Conservation (phyloP, 768 basidiomycete species). For the Russula sp. region DNA sequence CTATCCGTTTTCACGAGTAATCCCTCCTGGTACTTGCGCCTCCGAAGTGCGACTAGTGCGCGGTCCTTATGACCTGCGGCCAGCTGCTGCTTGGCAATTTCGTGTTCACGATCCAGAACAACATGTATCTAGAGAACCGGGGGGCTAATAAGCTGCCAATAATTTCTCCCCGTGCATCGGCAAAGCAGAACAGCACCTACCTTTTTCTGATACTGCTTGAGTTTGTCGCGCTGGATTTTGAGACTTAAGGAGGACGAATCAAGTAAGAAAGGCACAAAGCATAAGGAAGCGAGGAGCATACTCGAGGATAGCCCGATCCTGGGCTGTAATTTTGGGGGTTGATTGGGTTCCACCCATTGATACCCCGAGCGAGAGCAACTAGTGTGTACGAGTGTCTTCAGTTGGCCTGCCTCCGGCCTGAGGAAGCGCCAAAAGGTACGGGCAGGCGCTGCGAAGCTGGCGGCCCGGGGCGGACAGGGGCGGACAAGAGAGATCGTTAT, state of each 20-base stretch:
- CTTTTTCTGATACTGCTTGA: slow-evolving; percentile 93
- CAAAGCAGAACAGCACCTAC: slow-evolving; percentile 34
- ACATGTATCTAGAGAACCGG: slow-evolving; percentile 60
- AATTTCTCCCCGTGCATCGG: not conserved
- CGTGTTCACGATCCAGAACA: slow-evolving; percentile 80
- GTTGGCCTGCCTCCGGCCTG: no score
- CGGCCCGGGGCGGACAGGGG: not conserved
- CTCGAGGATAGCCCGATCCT: slow-evolving; percentile 95
- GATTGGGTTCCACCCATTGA: slow-evolving; percentile 63
- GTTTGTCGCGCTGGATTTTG: slow-evolving; percentile 92
- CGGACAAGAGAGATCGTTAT: not conserved
- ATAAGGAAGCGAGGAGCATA: slow-evolving; percentile 35
- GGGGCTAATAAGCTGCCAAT: not conserved
- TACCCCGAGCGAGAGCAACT: not conserved
- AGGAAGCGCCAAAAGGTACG: no score
- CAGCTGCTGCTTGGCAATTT: slow-evolving; percentile 81
- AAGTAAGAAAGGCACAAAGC: slow-evolving; percentile 19
- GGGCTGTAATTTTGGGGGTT: slow-evolving; percentile 80
- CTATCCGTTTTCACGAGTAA: slow-evolving; percentile 81
- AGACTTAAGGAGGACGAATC: slow-evolving; percentile 45
- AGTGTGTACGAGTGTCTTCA: not conserved
- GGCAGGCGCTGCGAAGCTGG: not conserved
- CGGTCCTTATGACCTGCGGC: slow-evolving; percentile 77
- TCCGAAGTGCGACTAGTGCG: slow-evolving; percentile 80
- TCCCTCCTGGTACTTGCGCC: slow-evolving; percentile 90